Evolutionary conservation across 768 basidiomycete species (phyloP).

Genomic region (Calocybe indica): DNA sequence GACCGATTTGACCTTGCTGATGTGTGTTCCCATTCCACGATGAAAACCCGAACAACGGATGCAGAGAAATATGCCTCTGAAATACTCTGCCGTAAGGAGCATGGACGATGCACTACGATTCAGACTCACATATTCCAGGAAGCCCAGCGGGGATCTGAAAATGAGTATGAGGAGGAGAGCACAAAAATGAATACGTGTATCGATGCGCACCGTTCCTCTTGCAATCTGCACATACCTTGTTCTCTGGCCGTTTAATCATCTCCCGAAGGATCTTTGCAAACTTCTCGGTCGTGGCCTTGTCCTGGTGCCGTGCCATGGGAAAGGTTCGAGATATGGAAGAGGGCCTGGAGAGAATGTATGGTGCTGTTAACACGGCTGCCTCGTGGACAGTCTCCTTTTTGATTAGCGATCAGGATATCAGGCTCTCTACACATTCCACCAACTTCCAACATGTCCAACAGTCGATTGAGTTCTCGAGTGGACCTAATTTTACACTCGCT

Average conservation of each 20-base stretch:
- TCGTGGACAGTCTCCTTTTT: too few species aligned
- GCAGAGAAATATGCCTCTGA: conserved; percentile 88
- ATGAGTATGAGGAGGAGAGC: conserved; percentile 3
- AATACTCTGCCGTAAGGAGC: conserved; percentile 1
- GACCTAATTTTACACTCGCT: too few species aligned
- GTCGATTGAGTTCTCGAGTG: too few species aligned
- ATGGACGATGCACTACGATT: background rate
- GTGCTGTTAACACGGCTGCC: too few species aligned
- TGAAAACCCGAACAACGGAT: conserved; percentile 98
- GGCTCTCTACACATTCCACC: too few species aligned
- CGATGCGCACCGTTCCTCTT: conserved; percentile 79
- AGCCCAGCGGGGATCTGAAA: conserved; percentile 91
- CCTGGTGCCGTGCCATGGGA: conserved; percentile 47
- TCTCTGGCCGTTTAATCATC: conserved; percentile 83
- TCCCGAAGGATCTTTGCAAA: conserved; percentile 77
- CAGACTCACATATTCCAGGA: conserved; percentile 85
- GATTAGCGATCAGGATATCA: too few species aligned
- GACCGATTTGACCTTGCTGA: conserved; percentile 94
- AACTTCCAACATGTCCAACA: too few species aligned
- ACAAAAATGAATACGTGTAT: conserved; percentile 2
- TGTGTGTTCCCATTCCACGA: conserved; percentile 97
- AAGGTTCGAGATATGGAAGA: background rate
- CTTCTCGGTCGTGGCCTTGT: conserved; percentile 81
- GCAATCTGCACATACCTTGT: conserved; percentile 95
- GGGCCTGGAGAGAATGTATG: background rate